These are phyloP conservation scores for Dillenia turbinata DNA, from an alignment of 164 flowering plant genomes.

Conservation along the genomic window DNA sequence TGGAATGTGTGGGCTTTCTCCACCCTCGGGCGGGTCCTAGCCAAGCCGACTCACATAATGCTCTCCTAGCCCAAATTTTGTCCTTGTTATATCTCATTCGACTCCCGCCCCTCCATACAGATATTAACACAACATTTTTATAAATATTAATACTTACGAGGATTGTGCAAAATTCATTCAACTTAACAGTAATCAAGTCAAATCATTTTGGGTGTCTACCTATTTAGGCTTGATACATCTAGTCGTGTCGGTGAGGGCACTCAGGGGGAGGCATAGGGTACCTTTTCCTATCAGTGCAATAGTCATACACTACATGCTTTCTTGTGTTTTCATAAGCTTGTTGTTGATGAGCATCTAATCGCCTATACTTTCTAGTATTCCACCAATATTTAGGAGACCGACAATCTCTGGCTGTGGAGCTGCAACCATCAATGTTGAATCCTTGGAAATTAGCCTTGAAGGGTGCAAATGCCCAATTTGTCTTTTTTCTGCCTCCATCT, in stretches of 20 bases:
- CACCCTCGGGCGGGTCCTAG: too few relatives aligned
- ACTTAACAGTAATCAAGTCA: too few relatives aligned
- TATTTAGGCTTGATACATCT: too few relatives aligned
- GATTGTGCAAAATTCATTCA: too few relatives aligned
- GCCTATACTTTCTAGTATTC: conserved; percentile 34
- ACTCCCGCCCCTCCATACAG: too few relatives aligned
- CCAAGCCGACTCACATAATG: too few relatives aligned
- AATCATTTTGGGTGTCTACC: too few relatives aligned
- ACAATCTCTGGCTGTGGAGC: conserved; percentile 11
- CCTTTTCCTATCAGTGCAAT: conserved; percentile 44
- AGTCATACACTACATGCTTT: conserved; percentile 50
- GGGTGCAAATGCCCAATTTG: conserved; percentile 54
- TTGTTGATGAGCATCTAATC: conserved; percentile 18
- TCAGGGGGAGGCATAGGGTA: conserved; percentile 38
- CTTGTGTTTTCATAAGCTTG: conserved; percentile 16
- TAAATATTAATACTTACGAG: too few relatives aligned
- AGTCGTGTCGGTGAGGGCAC: conserved; percentile 17
- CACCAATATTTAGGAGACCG: conserved; percentile 35
- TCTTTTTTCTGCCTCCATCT: conserved; percentile 51
- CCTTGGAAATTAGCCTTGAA: conserved; percentile 42
- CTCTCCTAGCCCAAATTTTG: too few relatives aligned
- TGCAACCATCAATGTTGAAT: conserved; percentile 45
- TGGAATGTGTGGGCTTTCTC: too few relatives aligned
- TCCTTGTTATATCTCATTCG: too few relatives aligned
- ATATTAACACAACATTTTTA: too few relatives aligned